phyloP scores from a whole-genome alignment of 1,284 basidiomycete genomes.

The Boletellus deceptivus region DNA sequence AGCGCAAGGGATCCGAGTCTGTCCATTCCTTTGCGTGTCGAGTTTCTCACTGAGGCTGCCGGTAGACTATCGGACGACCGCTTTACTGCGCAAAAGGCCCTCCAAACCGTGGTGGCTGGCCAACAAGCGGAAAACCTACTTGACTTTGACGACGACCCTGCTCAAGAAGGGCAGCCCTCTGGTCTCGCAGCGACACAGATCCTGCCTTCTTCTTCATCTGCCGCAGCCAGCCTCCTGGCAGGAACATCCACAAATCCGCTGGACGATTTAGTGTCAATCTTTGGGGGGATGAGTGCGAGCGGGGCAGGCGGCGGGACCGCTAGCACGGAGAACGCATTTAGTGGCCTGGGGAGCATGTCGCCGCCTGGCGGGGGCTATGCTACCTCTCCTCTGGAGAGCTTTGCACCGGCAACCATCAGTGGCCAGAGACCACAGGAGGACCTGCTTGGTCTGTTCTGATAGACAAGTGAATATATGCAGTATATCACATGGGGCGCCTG shows the following conservation, averaged over 20 bases:
- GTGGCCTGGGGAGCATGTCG: constrained; percentile 13
- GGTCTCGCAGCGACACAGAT: constrained; percentile 75
- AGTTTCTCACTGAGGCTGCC: not conserved
- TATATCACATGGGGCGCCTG: not conserved
- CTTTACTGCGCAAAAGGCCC: constrained; percentile 74
- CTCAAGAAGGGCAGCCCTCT: constrained; percentile 55
- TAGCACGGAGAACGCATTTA: constrained; percentile 8
- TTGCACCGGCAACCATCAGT: constrained; percentile 12
- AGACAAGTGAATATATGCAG: constrained; percentile 1
- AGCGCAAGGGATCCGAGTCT: constrained; percentile 71
- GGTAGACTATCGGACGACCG: constrained; percentile 58
- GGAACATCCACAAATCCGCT: constrained; percentile 83
- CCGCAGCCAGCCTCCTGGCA: constrained; percentile 65
- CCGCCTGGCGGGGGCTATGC: constrained; percentile 3
- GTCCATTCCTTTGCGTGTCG: constrained; percentile 35
- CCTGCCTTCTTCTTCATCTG: constrained; percentile 63
- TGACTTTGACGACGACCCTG: constrained; percentile 81
- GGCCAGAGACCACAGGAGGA: constrained; percentile 45
- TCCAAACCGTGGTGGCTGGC: constrained; percentile 86
- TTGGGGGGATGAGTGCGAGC: constrained; percentile 51
- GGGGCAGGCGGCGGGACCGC: constrained; percentile 6
- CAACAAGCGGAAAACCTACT: constrained; percentile 94
- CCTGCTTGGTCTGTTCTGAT: constrained; percentile 47
- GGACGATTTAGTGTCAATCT: constrained; percentile 88
- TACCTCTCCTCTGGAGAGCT: constrained; percentile 13